Percentiles rank a stretch among this genome's conserved stretches.
Evolutionary conservation across 2,329 filamentous ascomycete species (phyloP).

Genomic region (Fusarium chlamydosporum): DNA sequence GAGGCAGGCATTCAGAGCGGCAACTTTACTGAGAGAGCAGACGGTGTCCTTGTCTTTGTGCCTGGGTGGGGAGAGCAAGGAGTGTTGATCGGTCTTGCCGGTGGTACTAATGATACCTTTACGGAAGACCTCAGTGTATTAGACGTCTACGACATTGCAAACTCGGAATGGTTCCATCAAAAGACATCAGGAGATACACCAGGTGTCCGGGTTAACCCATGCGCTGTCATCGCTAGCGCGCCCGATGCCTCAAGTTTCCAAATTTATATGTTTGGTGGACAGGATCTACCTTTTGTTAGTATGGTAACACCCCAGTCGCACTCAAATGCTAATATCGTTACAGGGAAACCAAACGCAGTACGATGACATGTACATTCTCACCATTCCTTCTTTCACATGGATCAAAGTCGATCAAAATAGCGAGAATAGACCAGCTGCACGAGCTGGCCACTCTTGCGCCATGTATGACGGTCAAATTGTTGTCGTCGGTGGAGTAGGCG

Average conservation of each 20-base stretch:
- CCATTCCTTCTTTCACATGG: slow-evolving; percentile 74
- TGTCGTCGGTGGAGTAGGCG: slow-evolving; percentile 72
- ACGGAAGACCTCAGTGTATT: slow-evolving; percentile 68
- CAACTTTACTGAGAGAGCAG: slow-evolving; percentile 79
- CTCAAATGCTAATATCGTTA: slow-evolving; percentile 21
- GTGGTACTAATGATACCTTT: slow-evolving; percentile 78
- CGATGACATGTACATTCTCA: slow-evolving; percentile 74
- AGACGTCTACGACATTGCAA: slow-evolving; percentile 77
- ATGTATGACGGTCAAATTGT: slow-evolving; percentile 73
- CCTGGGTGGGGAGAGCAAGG: slow-evolving; percentile 80
- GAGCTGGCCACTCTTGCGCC: slow-evolving; percentile 67
- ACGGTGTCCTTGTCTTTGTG: slow-evolving; percentile 79
- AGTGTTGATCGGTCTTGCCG: slow-evolving; percentile 79
- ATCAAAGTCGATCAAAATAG: slow-evolving; percentile 67
- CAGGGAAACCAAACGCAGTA: slow-evolving; percentile 69
- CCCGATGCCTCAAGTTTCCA: slow-evolving; percentile 82
- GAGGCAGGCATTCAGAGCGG: slow-evolving; percentile 76
- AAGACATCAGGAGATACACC: slow-evolving; percentile 68
- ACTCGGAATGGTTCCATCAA: slow-evolving; percentile 72
- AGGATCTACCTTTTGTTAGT: slow-evolving; percentile 75
- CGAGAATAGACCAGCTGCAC: slow-evolving; percentile 67
- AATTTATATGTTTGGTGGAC: slow-evolving; percentile 83
- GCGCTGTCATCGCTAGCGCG: slow-evolving; percentile 72
- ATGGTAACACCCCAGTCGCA: background rate
- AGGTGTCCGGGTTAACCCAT: slow-evolving; percentile 68